These are phyloP conservation scores for Trichopus zeylanicus DNA, from an alignment of 116 monocot genomes.

Conservation along the genomic window DNA sequence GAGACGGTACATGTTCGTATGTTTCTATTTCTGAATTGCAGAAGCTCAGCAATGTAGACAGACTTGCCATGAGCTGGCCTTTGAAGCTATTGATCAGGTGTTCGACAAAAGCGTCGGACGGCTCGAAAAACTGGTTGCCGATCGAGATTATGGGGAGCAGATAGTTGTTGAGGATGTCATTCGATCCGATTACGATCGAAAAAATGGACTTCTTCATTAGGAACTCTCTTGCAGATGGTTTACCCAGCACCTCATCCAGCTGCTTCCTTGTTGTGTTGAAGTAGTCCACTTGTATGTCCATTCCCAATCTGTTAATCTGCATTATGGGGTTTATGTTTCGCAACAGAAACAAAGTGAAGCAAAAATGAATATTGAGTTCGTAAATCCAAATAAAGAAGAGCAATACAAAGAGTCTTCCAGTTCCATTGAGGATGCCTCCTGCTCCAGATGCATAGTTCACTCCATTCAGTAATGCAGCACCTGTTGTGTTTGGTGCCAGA, in stretches of 20 bases:
- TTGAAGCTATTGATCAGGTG: conserved; percentile 46
- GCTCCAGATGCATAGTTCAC: conserved; percentile 50
- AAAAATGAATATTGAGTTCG: not conserved
- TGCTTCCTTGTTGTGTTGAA: conserved; percentile 73
- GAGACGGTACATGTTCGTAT: too few relatives aligned
- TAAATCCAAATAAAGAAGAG: not conserved
- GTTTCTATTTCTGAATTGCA: too few relatives aligned
- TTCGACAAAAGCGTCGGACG: conserved; percentile 53
- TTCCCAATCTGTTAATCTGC: conserved; percentile 62
- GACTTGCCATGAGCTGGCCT: conserved; percentile 44
- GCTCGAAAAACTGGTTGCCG: conserved; percentile 24
- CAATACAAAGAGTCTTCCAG: conserved; percentile 20
- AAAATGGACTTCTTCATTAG: conserved; percentile 45
- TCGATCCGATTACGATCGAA: conserved; percentile 69
- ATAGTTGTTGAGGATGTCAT: conserved; percentile 94
- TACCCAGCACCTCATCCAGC: conserved; percentile 48
- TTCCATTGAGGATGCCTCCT: conserved; percentile 44
- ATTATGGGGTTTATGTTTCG: too few relatives aligned
- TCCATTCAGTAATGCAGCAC: conserved; percentile 16
- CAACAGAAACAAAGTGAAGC: too few relatives aligned
- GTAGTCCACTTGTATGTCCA: conserved; percentile 79
- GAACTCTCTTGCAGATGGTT: conserved; percentile 40
- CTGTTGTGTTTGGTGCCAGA: conserved; percentile 24
- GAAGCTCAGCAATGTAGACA: too few relatives aligned
- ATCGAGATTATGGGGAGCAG: conserved; percentile 68